phyloP scores from a whole-genome alignment of 306 rosid species.

The Macrotyloma uniflorum region DNA sequence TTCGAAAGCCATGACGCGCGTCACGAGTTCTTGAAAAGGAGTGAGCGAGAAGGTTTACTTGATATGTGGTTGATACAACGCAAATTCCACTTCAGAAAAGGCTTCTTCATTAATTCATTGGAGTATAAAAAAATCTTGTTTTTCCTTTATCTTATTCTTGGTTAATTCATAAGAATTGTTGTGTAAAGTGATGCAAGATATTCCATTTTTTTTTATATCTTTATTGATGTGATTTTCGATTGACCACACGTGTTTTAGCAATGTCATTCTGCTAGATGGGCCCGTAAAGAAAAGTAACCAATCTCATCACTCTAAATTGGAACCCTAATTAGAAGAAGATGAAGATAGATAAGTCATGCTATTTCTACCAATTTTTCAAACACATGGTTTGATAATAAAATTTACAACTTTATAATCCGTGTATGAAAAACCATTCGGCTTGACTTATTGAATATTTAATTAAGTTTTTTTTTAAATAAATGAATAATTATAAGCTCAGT shows the following conservation, averaged over 20 bases:
- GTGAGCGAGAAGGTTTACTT: background rate
- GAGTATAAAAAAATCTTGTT: background rate
- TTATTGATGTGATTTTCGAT: constrained; percentile 20
- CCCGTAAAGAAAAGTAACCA: background rate
- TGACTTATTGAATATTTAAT: too few species aligned
- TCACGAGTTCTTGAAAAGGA: background rate
- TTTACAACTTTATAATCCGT: too few species aligned
- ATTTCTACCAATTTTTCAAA: background rate
- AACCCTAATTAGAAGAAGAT: background rate
- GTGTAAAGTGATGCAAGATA: background rate
- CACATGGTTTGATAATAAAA: too few species aligned
- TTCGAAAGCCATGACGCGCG: background rate
- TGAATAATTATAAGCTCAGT: too few species aligned
- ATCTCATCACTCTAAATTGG: background rate
- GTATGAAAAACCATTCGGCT: too few species aligned
- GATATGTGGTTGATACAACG: constrained; percentile 1
- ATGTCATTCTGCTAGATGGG: background rate
- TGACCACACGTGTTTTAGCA: background rate
- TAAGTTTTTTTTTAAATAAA: too few species aligned
- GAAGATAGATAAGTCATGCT: background rate
- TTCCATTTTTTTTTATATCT: background rate
- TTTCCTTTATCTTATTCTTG: background rate
- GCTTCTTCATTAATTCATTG: background rate
- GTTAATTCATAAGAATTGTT: constrained; percentile 3
- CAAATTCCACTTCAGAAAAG: background rate